phyloP scores from a whole-genome alignment of 2,329 filamentous ascomycete species.

The Penicillium occitanis region DNA sequence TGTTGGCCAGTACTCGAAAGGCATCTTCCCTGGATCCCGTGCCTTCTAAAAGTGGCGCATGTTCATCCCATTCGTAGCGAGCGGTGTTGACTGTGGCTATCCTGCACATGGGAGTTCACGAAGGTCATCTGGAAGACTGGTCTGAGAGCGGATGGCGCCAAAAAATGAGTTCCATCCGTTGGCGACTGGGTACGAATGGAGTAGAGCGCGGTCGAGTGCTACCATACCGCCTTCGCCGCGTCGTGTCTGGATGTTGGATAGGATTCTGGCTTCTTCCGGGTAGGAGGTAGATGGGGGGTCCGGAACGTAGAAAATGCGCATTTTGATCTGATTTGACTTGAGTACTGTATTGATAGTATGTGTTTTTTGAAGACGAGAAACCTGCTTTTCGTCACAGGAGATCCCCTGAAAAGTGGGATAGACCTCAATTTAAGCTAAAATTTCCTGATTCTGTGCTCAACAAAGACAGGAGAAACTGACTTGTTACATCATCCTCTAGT shows the following conservation, averaged over 20 bases:
- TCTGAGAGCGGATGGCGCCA: slow-evolving; percentile 54
- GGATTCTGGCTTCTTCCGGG: slow-evolving; percentile 47
- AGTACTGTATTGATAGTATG: background rate
- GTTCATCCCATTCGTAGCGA: slow-evolving; percentile 78
- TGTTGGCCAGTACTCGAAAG: background rate
- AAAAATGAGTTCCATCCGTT: slow-evolving; percentile 66
- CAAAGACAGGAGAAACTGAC: background rate
- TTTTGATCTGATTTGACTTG: slow-evolving; percentile 15
- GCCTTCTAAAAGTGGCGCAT: background rate
- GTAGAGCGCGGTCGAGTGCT: slow-evolving; percentile 70
- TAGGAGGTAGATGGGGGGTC: slow-evolving; percentile 24
- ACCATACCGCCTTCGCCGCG: slow-evolving; percentile 69
- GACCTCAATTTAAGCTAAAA: background rate
- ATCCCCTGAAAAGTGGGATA: background rate
- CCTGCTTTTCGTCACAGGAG: too few relatives aligned
- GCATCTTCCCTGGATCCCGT: background rate
- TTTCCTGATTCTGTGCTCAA: background rate
- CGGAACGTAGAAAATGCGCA: slow-evolving; percentile 41
- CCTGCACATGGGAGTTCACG: slow-evolving; percentile 75
- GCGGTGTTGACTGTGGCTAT: slow-evolving; percentile 77
- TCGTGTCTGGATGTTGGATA: slow-evolving; percentile 63
- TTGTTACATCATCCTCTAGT: background rate
- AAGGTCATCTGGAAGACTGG: slow-evolving; percentile 50
- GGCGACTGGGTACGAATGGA: slow-evolving; percentile 71
- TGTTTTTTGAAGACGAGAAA: too few relatives aligned